A percentile compares a stretch with the other conserved stretches of the same genome.
phyloP scores from a whole-genome alignment of 495 filamentous ascomycete genomes.

The Lophium mytilinum region DNA sequence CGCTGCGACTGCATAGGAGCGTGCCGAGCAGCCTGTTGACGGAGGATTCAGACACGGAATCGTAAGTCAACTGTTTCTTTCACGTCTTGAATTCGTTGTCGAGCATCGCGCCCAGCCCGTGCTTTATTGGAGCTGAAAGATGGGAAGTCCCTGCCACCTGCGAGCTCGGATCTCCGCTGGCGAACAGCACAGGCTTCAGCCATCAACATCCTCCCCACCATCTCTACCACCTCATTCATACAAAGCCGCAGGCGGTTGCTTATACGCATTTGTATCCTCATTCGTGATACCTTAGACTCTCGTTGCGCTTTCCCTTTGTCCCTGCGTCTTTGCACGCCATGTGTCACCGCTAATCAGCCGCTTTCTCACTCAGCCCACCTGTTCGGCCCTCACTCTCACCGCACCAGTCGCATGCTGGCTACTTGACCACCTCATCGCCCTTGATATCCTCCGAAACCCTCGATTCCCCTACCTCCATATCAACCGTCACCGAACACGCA shows the following conservation, averaged over 20 bases:
- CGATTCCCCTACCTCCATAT: slow-evolving; percentile 34
- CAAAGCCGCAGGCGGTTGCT: slow-evolving; percentile 1
- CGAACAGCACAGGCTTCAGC: not conserved
- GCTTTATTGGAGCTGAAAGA: too few species aligned
- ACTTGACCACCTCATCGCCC: slow-evolving; percentile 76
- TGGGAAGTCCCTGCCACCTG: too few species aligned
- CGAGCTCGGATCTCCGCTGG: too few species aligned
- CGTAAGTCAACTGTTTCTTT: slow-evolving; percentile 44
- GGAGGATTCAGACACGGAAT: slow-evolving; percentile 61
- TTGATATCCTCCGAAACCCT: slow-evolving; percentile 52
- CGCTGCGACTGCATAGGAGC: slow-evolving; percentile 33
- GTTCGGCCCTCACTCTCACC: slow-evolving; percentile 50
- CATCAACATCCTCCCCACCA: slow-evolving; percentile 9
- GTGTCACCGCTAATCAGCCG: slow-evolving; percentile 24
- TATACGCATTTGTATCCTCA: not conserved
- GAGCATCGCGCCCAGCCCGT: too few species aligned
- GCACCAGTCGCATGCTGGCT: slow-evolving; percentile 69
- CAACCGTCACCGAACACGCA: slow-evolving; percentile 20
- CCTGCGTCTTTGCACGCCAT: slow-evolving; percentile 6
- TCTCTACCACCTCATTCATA: not conserved
- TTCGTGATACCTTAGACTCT: slow-evolving; percentile 4
- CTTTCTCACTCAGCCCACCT: slow-evolving; percentile 39
- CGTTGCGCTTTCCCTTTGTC: slow-evolving; percentile 13
- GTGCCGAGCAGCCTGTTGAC: slow-evolving; percentile 53
- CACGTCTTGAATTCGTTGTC: slow-evolving; percentile 1